These are phyloP conservation scores for Ramaria sp. DNA, from an alignment of 768 basidiomycete genomes.

Conservation along the genomic window DNA sequence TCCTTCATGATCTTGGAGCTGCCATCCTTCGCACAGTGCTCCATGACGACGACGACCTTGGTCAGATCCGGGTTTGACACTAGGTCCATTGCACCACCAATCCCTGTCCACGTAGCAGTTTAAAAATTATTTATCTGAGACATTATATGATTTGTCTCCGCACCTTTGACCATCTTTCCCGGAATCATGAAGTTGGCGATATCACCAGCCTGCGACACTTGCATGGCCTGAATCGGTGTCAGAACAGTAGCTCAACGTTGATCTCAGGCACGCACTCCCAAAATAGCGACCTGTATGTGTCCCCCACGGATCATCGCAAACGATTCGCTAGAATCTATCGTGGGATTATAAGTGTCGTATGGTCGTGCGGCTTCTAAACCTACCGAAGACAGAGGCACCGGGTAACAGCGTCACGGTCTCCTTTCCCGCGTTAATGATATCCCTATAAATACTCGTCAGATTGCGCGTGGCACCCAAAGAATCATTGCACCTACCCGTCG, in stretches of 20 bases:
- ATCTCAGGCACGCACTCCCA: conserved; percentile 53
- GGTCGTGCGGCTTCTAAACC: conserved; percentile 15
- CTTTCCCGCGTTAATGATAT: conserved; percentile 91
- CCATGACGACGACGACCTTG: conserved; percentile 83
- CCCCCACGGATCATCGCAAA: conserved; percentile 98
- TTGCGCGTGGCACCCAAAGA: background rate
- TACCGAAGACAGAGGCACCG: conserved; percentile 85
- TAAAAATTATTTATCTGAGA: background rate
- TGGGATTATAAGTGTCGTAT: background rate
- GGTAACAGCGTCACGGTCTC: conserved; percentile 89
- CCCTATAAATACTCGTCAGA: conserved; percentile 32
- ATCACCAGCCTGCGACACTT: conserved; percentile 87
- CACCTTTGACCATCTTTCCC: conserved; percentile 81
- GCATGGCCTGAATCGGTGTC: conserved; percentile 57
- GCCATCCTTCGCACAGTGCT: conserved; percentile 85
- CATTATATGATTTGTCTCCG: conserved; percentile 11
- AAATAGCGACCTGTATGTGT: conserved; percentile 87
- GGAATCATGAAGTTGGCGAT: conserved; percentile 99
- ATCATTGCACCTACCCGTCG: conserved; percentile 50
- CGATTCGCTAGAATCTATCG: conserved; percentile 76
- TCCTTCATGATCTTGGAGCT: conserved; percentile 77
- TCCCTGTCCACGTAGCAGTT: conserved; percentile 36
- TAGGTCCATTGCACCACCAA: conserved; percentile 94
- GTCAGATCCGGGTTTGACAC: conserved; percentile 95
- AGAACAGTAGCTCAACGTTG: background rate